These are phyloP conservation scores for Tylopilus sp. DNA, from an alignment of 768 basidiomycete genomes.

Conservation along the genomic window DNA sequence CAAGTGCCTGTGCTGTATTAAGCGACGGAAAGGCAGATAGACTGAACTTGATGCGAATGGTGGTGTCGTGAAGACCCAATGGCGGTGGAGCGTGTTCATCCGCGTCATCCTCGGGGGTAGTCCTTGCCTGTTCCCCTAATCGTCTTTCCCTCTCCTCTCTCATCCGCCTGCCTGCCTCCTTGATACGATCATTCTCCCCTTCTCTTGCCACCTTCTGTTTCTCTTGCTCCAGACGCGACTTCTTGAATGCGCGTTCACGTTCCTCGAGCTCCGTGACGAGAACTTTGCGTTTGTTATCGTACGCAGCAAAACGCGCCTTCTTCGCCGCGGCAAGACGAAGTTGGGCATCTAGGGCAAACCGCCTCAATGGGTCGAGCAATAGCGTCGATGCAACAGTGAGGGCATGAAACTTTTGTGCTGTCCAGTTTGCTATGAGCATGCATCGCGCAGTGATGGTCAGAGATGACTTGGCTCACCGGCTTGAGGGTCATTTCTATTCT, in stretches of 20 bases:
- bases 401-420: conserved; percentile 79
- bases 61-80: conserved; percentile 69
- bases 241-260: conserved; percentile 74
- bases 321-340: conserved; percentile 67
- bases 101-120: conserved; percentile 31
- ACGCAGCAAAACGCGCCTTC: conserved; percentile 64
- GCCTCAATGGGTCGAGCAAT: conserved; percentile 74
- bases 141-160: conserved; percentile 65
- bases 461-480: conserved; percentile 45
- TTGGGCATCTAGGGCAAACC: conserved; percentile 77
- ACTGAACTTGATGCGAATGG: conserved; percentile 67
- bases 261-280: conserved; percentile 78
- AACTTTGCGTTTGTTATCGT: conserved; percentile 69
- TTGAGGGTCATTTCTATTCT: conserved; percentile 80
- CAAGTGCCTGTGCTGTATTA: conserved; percentile 17
- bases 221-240: conserved; percentile 58
- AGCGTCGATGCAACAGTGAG: conserved; percentile 79
- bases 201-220: conserved; percentile 51
- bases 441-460: not conserved
- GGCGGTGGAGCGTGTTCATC: conserved; percentile 54
- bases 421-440: not conserved
- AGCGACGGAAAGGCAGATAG: conserved; percentile 47
- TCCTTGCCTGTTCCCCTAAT: conserved; percentile 40
- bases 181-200: conserved; percentile 67
- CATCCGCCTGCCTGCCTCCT: conserved; percentile 67